phyloP scores from a whole-genome alignment of 2,329 filamentous ascomycete species.

The Myriosclerotinia curreyana region DNA sequence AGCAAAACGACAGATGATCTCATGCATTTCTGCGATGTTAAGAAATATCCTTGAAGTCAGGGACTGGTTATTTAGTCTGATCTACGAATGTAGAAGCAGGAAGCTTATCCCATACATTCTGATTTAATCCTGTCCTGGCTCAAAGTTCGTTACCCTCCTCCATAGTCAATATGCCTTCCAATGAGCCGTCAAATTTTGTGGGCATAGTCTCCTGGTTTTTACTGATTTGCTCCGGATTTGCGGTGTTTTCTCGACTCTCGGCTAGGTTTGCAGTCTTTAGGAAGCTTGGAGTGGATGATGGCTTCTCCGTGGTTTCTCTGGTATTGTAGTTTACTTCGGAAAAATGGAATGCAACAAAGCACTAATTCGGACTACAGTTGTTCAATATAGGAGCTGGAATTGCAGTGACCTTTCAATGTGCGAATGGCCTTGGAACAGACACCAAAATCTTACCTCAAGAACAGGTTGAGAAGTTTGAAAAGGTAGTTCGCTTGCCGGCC shows the following conservation, averaged over 20 bases:
- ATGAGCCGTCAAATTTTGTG: no score
- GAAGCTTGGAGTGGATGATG: not conserved
- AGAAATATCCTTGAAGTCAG: no score
- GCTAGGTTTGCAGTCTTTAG: not conserved
- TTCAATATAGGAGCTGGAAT: constrained; percentile 10
- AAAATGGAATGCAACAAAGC: not conserved
- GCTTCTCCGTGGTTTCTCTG: not conserved
- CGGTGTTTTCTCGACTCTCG: not conserved
- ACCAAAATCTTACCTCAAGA: not conserved
- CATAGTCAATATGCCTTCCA: no score
- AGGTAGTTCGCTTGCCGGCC: not conserved
- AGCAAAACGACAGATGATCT: no score
- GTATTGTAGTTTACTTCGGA: not conserved
- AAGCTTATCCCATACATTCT: no score
- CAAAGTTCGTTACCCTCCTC: no score
- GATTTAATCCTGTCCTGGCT: no score
- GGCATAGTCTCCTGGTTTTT: constrained; percentile 1
- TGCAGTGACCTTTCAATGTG: not conserved
- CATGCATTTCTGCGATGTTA: no score
- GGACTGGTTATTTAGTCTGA: no score
- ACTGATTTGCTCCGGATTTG: not conserved
- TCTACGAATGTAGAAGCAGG: no score
- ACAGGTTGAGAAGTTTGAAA: not conserved
- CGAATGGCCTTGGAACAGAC: constrained; percentile 1
- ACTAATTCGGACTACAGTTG: not conserved